Conservation (phyloP, 1,284 basidiomycete genomes). For the Tranzscheliella williamsii region DNA sequence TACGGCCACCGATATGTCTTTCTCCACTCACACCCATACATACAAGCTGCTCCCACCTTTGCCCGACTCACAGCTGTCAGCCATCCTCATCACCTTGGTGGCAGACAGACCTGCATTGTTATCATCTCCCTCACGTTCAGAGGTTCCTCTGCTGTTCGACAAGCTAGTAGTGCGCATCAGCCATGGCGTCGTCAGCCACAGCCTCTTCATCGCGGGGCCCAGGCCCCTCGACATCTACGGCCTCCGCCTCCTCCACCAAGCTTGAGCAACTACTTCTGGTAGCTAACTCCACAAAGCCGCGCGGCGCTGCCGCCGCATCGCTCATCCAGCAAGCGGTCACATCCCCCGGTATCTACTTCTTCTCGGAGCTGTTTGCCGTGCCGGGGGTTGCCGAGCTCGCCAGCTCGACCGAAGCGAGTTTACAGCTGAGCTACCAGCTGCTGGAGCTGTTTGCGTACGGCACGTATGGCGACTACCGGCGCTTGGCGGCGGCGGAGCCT, state of each 20-base stretch:
- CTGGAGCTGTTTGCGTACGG: constrained; percentile 86
- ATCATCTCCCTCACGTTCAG: no score
- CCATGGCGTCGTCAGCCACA: constrained; percentile 10
- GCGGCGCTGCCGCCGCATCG: constrained; percentile 87
- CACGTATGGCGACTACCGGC: constrained; percentile 67
- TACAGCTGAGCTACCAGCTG: constrained; percentile 60
- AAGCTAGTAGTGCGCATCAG: not conserved
- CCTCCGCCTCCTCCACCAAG: constrained; percentile 10
- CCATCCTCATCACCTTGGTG: no score
- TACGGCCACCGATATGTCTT: no score
- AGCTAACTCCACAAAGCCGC: constrained; percentile 73
- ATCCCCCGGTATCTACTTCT: constrained; percentile 85
- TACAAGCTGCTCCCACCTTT: no score
- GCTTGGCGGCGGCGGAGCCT: constrained; percentile 64
- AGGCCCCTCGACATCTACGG: not conserved
- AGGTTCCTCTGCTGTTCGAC: no score
- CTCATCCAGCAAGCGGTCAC: constrained; percentile 81
- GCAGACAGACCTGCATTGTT: no score
- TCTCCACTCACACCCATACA: no score
- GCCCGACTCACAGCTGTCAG: no score
- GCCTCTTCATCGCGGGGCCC: constrained; percentile 5
- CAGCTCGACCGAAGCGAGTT: constrained; percentile 34
- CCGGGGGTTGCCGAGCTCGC: constrained; percentile 73
- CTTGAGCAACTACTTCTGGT: constrained; percentile 82
- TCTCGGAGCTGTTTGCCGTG: constrained; percentile 80